Evolutionary conservation across 495 filamentous ascomycete genomes (phyloP), one percentile per base, ranked within the genome.

Genomic region (Lophiotrema nucula): DNA sequence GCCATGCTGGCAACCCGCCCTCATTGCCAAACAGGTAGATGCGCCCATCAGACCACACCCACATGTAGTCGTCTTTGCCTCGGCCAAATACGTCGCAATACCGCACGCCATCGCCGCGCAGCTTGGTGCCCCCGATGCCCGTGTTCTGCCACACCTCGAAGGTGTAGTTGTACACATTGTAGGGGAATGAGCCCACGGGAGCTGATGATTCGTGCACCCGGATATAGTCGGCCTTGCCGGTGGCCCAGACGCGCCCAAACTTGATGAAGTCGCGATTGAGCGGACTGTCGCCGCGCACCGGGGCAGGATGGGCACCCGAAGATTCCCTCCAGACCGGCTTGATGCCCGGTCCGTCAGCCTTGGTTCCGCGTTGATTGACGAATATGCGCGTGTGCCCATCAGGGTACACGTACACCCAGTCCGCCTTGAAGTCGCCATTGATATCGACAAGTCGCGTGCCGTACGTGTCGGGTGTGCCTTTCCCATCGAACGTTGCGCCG

Each of bases 31-130:
- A 50, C 2, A 50, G 4, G 1, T 35, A 16, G 8, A 50, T 41
- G 16, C 54, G 25, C 0, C 65, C 65, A 18, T 35, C 49, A 1
- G 41, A 47, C 63, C 38, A 37, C 22, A 62, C 23, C 78, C 79
- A 39, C 52, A 77, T 49, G 53, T 77, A 38, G 67, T 83, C 58
- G 74, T 79, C 48, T 74, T 54, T 2, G 50, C 50, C 50, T 1
- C 4, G 2, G n/a, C 50, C 37, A 28, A 3, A 44, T 38, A 54
- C 44, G 41, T 54, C 50, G 19, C 50, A 54, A 18, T 54, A 54
- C 2, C 23, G 41, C 3, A 41, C 50, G 12, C 50, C 37, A 24
- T 54, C 50, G 18, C 37, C 50, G 1, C 41, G 3, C 5, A 54
- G 22, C 12, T 37, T 54, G 1, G 33, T 44, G 6, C 50, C 50